A percentile compares a stretch with the other conserved stretches of the same genome.
Evolutionary conservation across 176 grass and related monocot genomes (phyloP).

Genomic region (Avena eriantha): DNA sequence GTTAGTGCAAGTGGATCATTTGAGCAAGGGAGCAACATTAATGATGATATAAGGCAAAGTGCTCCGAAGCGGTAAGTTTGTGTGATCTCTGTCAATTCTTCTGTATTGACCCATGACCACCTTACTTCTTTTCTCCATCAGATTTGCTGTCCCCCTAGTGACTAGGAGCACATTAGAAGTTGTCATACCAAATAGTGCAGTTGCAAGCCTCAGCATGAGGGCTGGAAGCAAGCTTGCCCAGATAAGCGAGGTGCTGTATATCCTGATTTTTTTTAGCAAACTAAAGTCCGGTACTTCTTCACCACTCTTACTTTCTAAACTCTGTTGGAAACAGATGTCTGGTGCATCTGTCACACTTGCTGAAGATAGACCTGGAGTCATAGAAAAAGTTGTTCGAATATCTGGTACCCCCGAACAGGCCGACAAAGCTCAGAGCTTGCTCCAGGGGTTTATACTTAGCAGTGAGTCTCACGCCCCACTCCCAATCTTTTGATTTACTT

Average conservation of each 20-base stretch:
- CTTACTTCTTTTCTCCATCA: slow-evolving; percentile 44
- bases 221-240: slow-evolving; percentile 96
- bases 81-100: slow-evolving; percentile 15
- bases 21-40: slow-evolving; percentile 83
- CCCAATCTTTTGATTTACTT: not conserved
- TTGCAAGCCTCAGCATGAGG: slow-evolving; percentile 87
- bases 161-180: slow-evolving; percentile 95
- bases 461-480: slow-evolving; percentile 53
- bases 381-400: slow-evolving; percentile 84
- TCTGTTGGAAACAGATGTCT: slow-evolving; percentile 71
- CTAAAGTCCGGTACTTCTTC: not conserved
- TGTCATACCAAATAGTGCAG: slow-evolving; percentile 74
- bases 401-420: slow-evolving; percentile 95
- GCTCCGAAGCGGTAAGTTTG: slow-evolving; percentile 64
- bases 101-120: slow-evolving; percentile 35
- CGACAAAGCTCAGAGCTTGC: slow-evolving; percentile 83
- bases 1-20: slow-evolving; percentile 80
- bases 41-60: slow-evolving; percentile 85
- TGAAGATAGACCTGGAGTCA: slow-evolving; percentile 64
- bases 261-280: slow-evolving; percentile 19
- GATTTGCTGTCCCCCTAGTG: slow-evolving; percentile 79
- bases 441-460: slow-evolving; percentile 97
- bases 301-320: slow-evolving; percentile 17
- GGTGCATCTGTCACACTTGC: slow-evolving; percentile 77
- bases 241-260: slow-evolving; percentile 79